A percentile compares a stretch with the other conserved stretches of the same genome.
These are phyloP conservation scores for Salix caprea DNA, from an alignment of 345 rosid genomes.

Conservation along the genomic window DNA sequence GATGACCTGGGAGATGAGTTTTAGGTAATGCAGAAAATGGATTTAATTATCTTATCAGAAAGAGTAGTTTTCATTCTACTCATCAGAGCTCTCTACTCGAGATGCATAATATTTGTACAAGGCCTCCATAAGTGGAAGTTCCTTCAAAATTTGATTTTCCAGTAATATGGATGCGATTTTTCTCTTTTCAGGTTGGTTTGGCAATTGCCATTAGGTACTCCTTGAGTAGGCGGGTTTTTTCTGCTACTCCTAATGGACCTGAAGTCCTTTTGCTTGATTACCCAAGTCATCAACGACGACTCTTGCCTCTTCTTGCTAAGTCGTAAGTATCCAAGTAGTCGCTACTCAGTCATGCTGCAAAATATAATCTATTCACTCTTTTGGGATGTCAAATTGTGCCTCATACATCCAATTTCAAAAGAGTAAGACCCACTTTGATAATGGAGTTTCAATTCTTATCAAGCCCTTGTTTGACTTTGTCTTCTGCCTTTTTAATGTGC, in stretches of 20 bases:
- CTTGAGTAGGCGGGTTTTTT: slow-evolving; percentile 81
- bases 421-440: neutral
- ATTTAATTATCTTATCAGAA: neutral
- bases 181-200: slow-evolving; percentile 54
- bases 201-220: slow-evolving; percentile 79
- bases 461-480: too few species aligned
- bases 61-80: neutral
- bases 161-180: neutral
- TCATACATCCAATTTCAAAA: neutral
- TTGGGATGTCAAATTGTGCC: neutral
- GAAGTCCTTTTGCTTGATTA: slow-evolving; percentile 91
- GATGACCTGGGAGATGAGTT: neutral
- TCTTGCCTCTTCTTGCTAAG: slow-evolving; percentile 91
- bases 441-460: neutral
- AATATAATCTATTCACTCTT: neutral
- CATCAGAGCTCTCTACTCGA: neutral
- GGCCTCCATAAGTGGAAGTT: neutral
- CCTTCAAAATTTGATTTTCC: neutral
- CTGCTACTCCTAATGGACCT: slow-evolving; percentile 57
- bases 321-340: slow-evolving; percentile 43
- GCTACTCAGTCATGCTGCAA: neutral
- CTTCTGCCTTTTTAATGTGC: neutral
- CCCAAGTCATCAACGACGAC: slow-evolving; percentile 88
- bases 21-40: neutral
- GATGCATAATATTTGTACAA: neutral